phyloP scores from a whole-genome alignment of 768 basidiomycete species.

The Ramaria rubella region DNA sequence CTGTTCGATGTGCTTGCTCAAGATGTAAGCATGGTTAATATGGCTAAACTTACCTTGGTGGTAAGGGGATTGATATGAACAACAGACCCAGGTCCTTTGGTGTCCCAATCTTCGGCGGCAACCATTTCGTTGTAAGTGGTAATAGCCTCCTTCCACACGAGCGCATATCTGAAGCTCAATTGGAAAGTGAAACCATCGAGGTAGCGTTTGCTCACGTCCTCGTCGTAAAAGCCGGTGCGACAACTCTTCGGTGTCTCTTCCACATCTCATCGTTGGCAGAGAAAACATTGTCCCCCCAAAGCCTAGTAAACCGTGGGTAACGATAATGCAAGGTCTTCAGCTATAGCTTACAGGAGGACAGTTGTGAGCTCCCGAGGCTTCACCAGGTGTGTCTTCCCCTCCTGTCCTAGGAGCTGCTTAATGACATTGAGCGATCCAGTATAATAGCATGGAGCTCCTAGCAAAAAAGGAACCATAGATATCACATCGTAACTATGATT shows the following conservation, averaged over 20 bases:
- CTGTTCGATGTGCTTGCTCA: not conserved
- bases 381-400: conserved; percentile 13
- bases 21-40: not conserved
- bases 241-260: conserved; percentile 57
- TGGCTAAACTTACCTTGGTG: not conserved
- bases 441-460: conserved; percentile 17
- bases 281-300: conserved; percentile 41
- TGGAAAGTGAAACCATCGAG: too few species aligned
- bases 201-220: not conserved
- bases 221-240: conserved; percentile 46
- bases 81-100: not conserved
- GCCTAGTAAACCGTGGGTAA: not conserved
- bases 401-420: conserved; percentile 19
- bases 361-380: conserved; percentile 15
- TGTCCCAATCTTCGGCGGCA: conserved; percentile 6
- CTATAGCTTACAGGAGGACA: not conserved
- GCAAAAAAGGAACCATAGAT: conserved; percentile 18
- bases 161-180: not conserved
- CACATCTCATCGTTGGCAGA: conserved; percentile 54
- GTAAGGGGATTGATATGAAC: not conserved
- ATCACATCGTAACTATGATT: conserved; percentile 22
- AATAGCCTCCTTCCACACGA: not conserved
- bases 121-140: conserved; percentile 10
- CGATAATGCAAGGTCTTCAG: not conserved
- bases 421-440: conserved; percentile 22